These are phyloP conservation scores for Mucor lusitanicus DNA, from an alignment of 371 early-diverging fungal genomes.

Conservation along the genomic window DNA sequence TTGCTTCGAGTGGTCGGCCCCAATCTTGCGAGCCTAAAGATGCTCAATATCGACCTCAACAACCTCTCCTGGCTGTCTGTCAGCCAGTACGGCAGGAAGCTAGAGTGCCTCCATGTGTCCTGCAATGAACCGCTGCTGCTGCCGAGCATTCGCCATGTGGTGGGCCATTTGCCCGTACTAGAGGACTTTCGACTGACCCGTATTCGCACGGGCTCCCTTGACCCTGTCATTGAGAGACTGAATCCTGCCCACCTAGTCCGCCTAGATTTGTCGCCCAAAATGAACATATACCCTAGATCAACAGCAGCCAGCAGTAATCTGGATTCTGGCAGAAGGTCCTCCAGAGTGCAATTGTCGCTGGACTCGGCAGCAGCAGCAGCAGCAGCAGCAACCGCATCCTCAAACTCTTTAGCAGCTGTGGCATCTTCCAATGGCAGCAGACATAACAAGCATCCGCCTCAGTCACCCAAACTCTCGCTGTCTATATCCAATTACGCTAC, in stretches of 20 bases:
- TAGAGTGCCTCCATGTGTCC: conserved; percentile 38
- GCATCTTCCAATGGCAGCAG: not conserved
- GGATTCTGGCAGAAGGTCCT: not conserved
- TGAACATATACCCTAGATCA: conserved; percentile 10
- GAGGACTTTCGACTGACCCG: conserved; percentile 45
- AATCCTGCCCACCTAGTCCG: conserved; percentile 1
- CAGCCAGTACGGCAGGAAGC: conserved; percentile 14
- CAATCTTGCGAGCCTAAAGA: conserved; percentile 31
- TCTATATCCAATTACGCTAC: conserved; percentile 7
- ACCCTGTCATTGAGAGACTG: conserved; percentile 20
- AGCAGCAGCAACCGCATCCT: not conserved
- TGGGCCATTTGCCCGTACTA: conserved; percentile 14
- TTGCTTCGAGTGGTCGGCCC: conserved; percentile 23
- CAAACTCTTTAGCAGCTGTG: not conserved
- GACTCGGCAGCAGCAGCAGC: not conserved
- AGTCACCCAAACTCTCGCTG: not conserved
- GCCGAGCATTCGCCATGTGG: conserved; percentile 16
- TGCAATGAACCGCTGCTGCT: conserved; percentile 27
- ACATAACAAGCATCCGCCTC: not conserved
- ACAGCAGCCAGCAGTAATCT: not conserved
- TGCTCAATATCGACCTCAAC: conserved; percentile 43
- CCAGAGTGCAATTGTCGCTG: not conserved
- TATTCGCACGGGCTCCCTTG: conserved; percentile 29
- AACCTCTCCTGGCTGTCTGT: conserved; percentile 31
- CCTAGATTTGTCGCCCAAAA: conserved; percentile 3